Conservation (phyloP, 1,284 basidiomycete species). For the Takashimella tepidaria region DNA sequence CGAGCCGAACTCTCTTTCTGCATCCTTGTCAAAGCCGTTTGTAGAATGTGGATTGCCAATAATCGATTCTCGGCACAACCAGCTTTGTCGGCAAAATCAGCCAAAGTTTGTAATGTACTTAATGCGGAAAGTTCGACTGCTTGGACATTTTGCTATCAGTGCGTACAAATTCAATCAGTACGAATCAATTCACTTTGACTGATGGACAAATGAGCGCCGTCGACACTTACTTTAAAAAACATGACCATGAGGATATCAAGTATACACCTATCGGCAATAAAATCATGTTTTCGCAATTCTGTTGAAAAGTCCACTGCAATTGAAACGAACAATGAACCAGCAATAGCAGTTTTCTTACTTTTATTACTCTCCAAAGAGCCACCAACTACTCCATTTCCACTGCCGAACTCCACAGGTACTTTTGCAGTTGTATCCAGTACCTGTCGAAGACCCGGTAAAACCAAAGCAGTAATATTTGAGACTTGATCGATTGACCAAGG, state of each 20-base stretch:
- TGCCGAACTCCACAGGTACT: background rate
- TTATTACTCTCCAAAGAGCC: background rate
- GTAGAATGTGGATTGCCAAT: conserved; percentile 30
- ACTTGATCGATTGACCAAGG: conserved; percentile 18
- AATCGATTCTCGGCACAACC: conserved; percentile 30
- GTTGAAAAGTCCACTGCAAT: conserved; percentile 30
- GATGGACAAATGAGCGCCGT: background rate
- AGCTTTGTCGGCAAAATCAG: conserved; percentile 18
- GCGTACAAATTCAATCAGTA: background rate
- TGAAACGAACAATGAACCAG: conserved; percentile 36
- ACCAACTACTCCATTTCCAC: too few species aligned
- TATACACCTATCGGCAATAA: conserved; percentile 24
- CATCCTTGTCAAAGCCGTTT: conserved; percentile 25
- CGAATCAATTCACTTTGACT: background rate
- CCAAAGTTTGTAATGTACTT: conserved; percentile 25
- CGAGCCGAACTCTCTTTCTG: conserved; percentile 24
- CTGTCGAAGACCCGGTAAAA: conserved; percentile 31
- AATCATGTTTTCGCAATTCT: conserved; percentile 22
- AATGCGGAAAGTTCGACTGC: conserved; percentile 31
- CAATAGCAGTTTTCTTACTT: conserved; percentile 21
- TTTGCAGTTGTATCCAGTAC: conserved; percentile 28
- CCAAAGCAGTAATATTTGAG: conserved; percentile 19
- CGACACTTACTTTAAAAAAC: conserved; percentile 34
- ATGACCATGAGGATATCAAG: conserved; percentile 36
- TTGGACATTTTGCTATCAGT: conserved; percentile 29